Percentiles rank a stretch among this genome's conserved stretches.
Conservation (phyloP, 805 yeast species). For the Cyberlindnera nakhonratchasimensis region DNA sequence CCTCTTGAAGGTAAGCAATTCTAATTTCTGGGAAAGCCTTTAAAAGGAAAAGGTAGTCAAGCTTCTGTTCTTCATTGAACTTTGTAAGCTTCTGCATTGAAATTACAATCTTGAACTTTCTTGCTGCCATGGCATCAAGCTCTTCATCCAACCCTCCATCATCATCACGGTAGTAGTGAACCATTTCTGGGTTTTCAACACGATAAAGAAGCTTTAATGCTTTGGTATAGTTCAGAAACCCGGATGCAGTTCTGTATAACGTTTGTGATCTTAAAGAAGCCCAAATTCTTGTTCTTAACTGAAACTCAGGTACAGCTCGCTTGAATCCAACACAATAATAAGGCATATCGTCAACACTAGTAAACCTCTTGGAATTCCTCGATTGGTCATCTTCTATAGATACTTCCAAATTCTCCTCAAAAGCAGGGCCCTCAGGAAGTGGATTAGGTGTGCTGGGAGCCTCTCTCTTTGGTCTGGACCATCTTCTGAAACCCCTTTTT, state of each 20-base stretch:
- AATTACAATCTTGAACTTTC: constrained; percentile 77
- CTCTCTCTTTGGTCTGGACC: neutral
- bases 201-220: constrained; percentile 70
- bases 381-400: constrained; percentile 1
- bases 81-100: constrained; percentile 83
- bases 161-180: constrained; percentile 40
- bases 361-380: neutral
- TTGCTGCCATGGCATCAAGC: constrained; percentile 65
- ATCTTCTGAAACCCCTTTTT: neutral
- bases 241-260: constrained; percentile 75
- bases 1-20: constrained; percentile 54
- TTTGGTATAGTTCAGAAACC: constrained; percentile 72
- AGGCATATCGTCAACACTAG: constrained; percentile 52
- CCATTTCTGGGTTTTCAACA: constrained; percentile 58
- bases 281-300: constrained; percentile 79
- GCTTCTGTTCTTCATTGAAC: constrained; percentile 61
- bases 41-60: constrained; percentile 63
- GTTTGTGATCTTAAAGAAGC: constrained; percentile 83
- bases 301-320: constrained; percentile 57
- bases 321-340: constrained; percentile 71
- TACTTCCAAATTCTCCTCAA: constrained; percentile 15
- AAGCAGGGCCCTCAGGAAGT: constrained; percentile 7
- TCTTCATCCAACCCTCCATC: constrained; percentile 61
- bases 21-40: constrained; percentile 67
- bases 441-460: constrained; percentile 11